phyloP scores from a whole-genome alignment of 2,329 filamentous ascomycete genomes.

The Pseudocercospora fuligena region DNA sequence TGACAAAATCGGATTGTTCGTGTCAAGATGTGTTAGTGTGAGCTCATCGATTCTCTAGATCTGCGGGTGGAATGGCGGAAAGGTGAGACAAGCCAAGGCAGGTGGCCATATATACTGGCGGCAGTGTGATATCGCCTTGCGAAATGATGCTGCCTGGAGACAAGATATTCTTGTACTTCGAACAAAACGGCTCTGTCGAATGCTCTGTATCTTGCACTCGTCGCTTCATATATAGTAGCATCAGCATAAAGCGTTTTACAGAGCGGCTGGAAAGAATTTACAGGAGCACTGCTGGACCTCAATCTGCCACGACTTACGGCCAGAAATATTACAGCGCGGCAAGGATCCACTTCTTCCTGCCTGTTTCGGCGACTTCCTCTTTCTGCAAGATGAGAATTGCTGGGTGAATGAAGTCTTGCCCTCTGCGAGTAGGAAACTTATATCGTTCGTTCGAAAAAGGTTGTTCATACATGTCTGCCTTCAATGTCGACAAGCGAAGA shows the following conservation, averaged over 20 bases:
- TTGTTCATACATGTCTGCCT: background rate
- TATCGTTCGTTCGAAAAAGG: background rate
- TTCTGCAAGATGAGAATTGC: background rate
- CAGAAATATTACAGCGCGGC: background rate
- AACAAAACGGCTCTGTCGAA: background rate
- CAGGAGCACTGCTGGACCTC: background rate
- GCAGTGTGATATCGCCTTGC: background rate
- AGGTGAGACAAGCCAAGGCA: background rate
- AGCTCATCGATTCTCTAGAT: conserved; percentile 8
- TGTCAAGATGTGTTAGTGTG: conserved; percentile 8
- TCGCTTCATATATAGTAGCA: background rate
- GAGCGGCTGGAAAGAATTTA: too few relatives aligned
- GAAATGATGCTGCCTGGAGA: background rate
- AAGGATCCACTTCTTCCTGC: background rate
- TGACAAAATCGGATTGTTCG: background rate
- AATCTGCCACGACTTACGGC: background rate
- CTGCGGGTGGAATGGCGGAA: background rate
- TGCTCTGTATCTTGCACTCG: background rate
- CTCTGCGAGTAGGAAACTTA: background rate
- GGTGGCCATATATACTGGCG: background rate
- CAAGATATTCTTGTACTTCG: background rate
- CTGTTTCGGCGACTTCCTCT: background rate
- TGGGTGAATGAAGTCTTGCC: background rate
- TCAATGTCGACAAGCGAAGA: background rate
- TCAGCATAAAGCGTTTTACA: background rate